A percentile compares a stretch with the other conserved stretches of the same genome.
Conservation (phyloP, 139 green algal genomes). For the Ettlia oleoabundans region DNA sequence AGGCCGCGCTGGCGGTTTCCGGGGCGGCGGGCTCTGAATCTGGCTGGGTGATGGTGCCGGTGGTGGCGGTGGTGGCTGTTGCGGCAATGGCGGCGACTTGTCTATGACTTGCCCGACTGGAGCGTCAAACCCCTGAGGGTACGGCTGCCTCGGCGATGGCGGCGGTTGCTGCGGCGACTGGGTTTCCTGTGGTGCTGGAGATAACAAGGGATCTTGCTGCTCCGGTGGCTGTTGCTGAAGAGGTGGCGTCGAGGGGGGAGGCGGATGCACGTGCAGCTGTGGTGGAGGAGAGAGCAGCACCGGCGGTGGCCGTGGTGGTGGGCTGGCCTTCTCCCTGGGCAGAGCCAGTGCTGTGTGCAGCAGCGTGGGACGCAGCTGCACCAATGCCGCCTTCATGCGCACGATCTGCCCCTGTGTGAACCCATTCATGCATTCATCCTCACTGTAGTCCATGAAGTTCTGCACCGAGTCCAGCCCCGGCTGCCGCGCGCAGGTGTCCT, state of each 20-base stretch:
- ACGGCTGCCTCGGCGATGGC: background rate
- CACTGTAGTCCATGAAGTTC: conserved; percentile 17
- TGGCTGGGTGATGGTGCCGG: background rate
- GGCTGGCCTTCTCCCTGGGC: background rate
- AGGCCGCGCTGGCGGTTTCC: background rate
- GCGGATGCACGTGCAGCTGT: too few species aligned
- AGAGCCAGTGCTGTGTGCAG: background rate
- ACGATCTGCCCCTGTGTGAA: background rate
- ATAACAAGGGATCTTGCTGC: too few species aligned
- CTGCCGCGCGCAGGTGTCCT: conserved; percentile 12
- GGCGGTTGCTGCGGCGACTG: background rate
- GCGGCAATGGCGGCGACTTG: too few species aligned
- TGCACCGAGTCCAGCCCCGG: background rate
- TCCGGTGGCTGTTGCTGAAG: too few species aligned
- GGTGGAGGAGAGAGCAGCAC: too few species aligned
- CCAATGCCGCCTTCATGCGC: conserved; percentile 8
- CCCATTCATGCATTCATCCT: background rate
- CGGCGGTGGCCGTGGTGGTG: too few species aligned
- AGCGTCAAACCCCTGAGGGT: too few species aligned
- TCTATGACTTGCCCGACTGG: too few species aligned
- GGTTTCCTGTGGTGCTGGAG: too few species aligned
- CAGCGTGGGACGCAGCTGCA: conserved; percentile 10
- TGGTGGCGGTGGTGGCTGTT: too few species aligned
- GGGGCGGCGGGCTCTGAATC: background rate
- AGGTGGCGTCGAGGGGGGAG: too few species aligned